Percentiles rank a stretch among this genome's conserved stretches.
These are phyloP conservation scores for Barnettozyma vustinii DNA, from an alignment of 805 yeast species.

Conservation along the genomic window DNA sequence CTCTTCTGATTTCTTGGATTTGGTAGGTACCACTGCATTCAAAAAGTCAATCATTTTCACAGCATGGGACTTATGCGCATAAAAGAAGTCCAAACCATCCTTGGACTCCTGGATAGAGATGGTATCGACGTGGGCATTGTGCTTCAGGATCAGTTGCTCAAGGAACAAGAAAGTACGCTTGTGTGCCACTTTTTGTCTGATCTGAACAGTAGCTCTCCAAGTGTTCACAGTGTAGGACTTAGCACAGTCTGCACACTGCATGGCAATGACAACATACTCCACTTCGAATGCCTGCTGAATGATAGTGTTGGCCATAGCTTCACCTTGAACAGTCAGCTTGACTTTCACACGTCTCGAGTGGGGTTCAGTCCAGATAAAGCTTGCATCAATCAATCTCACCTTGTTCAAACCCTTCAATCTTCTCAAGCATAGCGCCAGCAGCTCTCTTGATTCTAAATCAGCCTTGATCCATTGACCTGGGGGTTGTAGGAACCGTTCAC, in stretches of 20 bases:
- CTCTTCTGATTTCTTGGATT: conserved; percentile 81
- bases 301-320: conserved; percentile 86
- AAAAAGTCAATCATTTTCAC: conserved; percentile 90
- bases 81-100: conserved; percentile 94
- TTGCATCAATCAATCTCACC: conserved; percentile 86
- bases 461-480: conserved; percentile 92
- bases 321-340: conserved; percentile 93
- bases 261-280: conserved; percentile 86
- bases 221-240: conserved; percentile 94
- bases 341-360: conserved; percentile 93
- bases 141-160: conserved; percentile 90
- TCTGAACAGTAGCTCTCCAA: conserved; percentile 97
- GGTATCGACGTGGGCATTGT: conserved; percentile 90
- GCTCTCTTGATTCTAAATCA: conserved; percentile 85
- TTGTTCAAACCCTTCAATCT: conserved; percentile 82
- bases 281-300: conserved; percentile 94
- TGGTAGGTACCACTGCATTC: conserved; percentile 77
- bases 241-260: conserved; percentile 99
- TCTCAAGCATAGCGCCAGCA: conserved; percentile 84
- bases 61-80: conserved; percentile 85
- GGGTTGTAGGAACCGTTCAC: conserved; percentile 94
- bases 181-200: conserved; percentile 95
- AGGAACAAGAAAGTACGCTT: conserved; percentile 93
- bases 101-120: conserved; percentile 87
- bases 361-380: conserved; percentile 98